phyloP scores from a whole-genome alignment of 75 land plant species.

The Pseudotsuga menziesii region DNA sequence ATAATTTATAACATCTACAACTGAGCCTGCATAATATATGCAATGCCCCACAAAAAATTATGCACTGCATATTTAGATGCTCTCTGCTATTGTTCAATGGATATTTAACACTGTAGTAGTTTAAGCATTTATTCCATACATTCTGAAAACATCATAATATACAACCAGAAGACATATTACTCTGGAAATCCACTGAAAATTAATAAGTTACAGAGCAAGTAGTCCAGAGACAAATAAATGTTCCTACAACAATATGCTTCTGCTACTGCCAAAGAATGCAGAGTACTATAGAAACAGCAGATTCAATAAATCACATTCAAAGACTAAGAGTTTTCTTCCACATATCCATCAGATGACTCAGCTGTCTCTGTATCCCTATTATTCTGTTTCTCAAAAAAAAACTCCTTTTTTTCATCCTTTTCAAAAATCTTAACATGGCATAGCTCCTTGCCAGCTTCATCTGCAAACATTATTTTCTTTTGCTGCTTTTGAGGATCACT shows the following conservation, averaged over 20 bases:
- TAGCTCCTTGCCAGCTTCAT: slow-evolving; percentile 62
- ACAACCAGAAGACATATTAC: background rate
- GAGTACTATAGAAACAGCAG: background rate
- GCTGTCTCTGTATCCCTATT: background rate
- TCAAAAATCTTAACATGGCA: slow-evolving; percentile 62
- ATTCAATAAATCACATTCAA: background rate
- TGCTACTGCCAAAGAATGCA: slow-evolving; percentile 8
- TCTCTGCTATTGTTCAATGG: background rate
- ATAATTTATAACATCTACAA: background rate
- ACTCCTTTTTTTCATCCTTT: slow-evolving; percentile 1
- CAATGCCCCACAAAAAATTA: background rate
- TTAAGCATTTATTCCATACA: background rate
- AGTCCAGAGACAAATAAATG: background rate
- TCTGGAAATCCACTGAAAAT: slow-evolving; percentile 3
- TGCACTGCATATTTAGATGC: background rate
- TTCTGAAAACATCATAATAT: background rate
- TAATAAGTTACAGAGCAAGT: background rate
- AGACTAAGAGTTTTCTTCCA: background rate
- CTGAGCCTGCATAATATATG: background rate
- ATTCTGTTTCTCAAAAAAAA: background rate
- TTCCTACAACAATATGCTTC: slow-evolving; percentile 1
- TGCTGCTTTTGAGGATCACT: slow-evolving; percentile 14
- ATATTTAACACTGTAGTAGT: background rate
- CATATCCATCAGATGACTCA: background rate
- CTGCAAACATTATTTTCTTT: slow-evolving; percentile 64